phyloP scores from a whole-genome alignment of 257 asterid species.

The Jasminum sambac region DNA sequence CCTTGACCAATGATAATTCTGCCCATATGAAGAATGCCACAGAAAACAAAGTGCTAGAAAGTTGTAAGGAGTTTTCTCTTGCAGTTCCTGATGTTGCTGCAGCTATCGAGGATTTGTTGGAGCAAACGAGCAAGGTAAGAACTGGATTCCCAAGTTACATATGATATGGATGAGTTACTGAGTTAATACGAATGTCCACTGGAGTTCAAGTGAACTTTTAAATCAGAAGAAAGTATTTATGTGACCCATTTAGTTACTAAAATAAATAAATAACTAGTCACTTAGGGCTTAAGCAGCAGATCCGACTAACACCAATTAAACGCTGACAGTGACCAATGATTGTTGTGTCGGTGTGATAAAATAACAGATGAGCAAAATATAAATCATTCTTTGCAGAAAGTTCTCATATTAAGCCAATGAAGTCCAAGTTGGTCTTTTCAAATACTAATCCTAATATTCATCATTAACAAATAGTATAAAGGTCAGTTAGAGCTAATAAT shows the following conservation, averaged over 20 bases:
- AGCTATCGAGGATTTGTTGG: conserved; percentile 85
- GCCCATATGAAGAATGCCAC: conserved; percentile 27
- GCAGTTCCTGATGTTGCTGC: conserved; percentile 86
- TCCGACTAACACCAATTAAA: background rate
- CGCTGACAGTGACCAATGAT: background rate
- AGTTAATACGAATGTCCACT: background rate
- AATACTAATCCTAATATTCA: background rate
- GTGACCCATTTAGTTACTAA: background rate
- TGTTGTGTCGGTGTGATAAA: background rate
- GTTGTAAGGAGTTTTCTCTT: conserved; percentile 38
- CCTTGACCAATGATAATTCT: conserved; percentile 23
- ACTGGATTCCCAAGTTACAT: conserved; percentile 22
- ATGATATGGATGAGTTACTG: conserved; percentile 14
- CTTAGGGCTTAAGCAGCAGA: background rate
- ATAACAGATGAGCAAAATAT: background rate
- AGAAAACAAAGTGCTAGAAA: conserved; percentile 39
- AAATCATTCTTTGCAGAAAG: background rate
- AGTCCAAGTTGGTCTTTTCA: background rate
- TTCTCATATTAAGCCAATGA: background rate
- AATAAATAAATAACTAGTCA: background rate
- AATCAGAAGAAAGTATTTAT: background rate
- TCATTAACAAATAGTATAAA: background rate
- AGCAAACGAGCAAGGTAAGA: conserved; percentile 86
- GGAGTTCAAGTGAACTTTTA: background rate
- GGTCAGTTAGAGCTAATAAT: background rate